Evolutionary conservation across 208 protist genomes (phyloP).

Genomic region (Acanthamoeba royreba): DNA sequence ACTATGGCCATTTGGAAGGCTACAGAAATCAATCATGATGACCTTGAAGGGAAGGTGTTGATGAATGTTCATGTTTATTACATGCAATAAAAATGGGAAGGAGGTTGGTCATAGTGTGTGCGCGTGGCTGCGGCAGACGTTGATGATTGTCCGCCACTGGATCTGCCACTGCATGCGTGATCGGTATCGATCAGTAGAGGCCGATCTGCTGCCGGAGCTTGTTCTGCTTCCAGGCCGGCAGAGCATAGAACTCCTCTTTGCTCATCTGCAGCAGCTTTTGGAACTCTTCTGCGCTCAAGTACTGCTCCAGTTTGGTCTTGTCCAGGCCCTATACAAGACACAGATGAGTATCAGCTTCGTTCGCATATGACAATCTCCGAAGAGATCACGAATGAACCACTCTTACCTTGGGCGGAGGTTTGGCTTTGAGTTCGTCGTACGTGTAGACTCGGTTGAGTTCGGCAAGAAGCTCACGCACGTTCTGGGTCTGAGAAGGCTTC

Average conservation of each 20-base stretch:
- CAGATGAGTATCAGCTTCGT: neutral
- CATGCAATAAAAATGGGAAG: no score
- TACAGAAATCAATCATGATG: no score
- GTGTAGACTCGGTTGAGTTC: neutral
- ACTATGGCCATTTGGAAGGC: no score
- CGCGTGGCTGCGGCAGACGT: no score
- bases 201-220: neutral
- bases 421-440: conserved; percentile 36
- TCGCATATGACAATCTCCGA: neutral
- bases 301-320: conserved; percentile 46
- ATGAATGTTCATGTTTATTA: no score
- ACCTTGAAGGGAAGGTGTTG: no score
- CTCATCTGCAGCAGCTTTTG: neutral
- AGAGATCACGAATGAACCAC: neutral
- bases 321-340: conserved; percentile 52
- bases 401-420: neutral
- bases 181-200: no score
- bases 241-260: conserved; percentile 40
- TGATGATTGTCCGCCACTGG: no score
- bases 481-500: neutral
- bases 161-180: no score
- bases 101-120: no score
- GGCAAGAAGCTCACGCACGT: neutral
- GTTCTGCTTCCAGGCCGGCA: conserved; percentile 32
- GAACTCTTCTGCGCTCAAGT: conserved; percentile 54